These are phyloP conservation scores for Fusarium sp. DNA, from an alignment of 2,329 filamentous ascomycete genomes.

Conservation along the genomic window DNA sequence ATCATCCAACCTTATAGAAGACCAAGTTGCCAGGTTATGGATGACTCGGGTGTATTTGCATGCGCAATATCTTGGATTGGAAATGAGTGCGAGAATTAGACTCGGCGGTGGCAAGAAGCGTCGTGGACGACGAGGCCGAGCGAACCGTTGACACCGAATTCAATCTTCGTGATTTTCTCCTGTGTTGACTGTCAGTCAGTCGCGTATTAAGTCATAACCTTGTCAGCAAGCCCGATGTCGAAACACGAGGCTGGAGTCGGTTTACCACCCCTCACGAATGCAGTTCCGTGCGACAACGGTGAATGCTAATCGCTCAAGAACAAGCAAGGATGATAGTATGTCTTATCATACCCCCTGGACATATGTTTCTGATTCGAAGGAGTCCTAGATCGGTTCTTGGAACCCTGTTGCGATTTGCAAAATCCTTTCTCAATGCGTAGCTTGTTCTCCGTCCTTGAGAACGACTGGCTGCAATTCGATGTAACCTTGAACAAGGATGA, in stretches of 20 bases:
- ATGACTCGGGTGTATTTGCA: not conserved
- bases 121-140: conserved; percentile 31
- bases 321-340: conserved; percentile 12
- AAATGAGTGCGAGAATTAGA: conserved; percentile 17
- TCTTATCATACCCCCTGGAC: conserved; percentile 20
- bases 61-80: conserved; percentile 7
- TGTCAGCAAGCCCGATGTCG: conserved; percentile 33
- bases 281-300: conserved; percentile 14
- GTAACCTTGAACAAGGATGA: conserved; percentile 35
- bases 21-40: conserved; percentile 1
- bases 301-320: conserved; percentile 1
- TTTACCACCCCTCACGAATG: conserved; percentile 4
- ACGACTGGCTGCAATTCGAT: conserved; percentile 12
- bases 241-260: conserved; percentile 27
- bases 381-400: conserved; percentile 4
- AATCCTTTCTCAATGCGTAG: conserved; percentile 26
- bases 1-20: conserved; percentile 20
- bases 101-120: conserved; percentile 34
- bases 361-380: not conserved
- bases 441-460: conserved; percentile 19
- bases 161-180: not conserved
- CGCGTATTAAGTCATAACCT: conserved; percentile 32
- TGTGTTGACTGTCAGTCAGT: conserved; percentile 14
- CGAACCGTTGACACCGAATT: conserved; percentile 21
- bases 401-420: conserved; percentile 17